These are phyloP conservation scores for Parastagonospora avenae DNA, from an alignment of 2,329 filamentous ascomycete species.

Conservation along the genomic window DNA sequence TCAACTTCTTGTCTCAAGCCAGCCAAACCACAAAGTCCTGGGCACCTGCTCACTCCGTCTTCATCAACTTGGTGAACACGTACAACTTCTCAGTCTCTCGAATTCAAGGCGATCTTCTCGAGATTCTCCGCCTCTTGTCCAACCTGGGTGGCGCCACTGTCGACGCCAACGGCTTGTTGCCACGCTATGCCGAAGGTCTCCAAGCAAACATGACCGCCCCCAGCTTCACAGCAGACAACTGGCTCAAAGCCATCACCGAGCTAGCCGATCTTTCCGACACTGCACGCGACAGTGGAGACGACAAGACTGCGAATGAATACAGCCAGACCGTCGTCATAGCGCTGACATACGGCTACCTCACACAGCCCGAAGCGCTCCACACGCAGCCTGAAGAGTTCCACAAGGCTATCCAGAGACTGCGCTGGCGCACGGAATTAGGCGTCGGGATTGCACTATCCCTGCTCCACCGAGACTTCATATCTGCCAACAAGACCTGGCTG, in stretches of 20 bases:
- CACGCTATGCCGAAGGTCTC: conserved; percentile 31
- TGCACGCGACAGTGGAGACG: conserved; percentile 19
- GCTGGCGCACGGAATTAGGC: conserved; percentile 37
- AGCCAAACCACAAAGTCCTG: conserved; percentile 23
- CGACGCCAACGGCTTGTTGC: conserved; percentile 22
- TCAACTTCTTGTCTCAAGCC: conserved; percentile 41
- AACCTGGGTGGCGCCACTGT: conserved; percentile 28
- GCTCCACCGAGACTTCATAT: conserved; percentile 9
- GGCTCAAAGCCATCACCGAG: conserved; percentile 22
- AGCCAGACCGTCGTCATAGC: conserved; percentile 32
- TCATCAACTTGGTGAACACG: conserved; percentile 28
- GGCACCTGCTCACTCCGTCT: conserved; percentile 27
- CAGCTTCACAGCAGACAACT: conserved; percentile 18
- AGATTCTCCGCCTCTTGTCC: conserved; percentile 34
- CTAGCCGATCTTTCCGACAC: conserved; percentile 26
- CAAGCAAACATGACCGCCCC: conserved; percentile 20
- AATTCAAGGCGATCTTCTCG: conserved; percentile 41
- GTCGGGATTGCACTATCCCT: conserved; percentile 27
- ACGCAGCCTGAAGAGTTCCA: conserved; percentile 24
- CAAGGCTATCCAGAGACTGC: conserved; percentile 30
- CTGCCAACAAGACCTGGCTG: conserved; percentile 19
- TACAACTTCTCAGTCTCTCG: conserved; percentile 30
- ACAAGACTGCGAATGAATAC: conserved; percentile 26
- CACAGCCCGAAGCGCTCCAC: conserved; percentile 33
- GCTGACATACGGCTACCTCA: conserved; percentile 40